Conservation (phyloP, 1,139 yeast species). For the Ashbya aceris region DNA sequence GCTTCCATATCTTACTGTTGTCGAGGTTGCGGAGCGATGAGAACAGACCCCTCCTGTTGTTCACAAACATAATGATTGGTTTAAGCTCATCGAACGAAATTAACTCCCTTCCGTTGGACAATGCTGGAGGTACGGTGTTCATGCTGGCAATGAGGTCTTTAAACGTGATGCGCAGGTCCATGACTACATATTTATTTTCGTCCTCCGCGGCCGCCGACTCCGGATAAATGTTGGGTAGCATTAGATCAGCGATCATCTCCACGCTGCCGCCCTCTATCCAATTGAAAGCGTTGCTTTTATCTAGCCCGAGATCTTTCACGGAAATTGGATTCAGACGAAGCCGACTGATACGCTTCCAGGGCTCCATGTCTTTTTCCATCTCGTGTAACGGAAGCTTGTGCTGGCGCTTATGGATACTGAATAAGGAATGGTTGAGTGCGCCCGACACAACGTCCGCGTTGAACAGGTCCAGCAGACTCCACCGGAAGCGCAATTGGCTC, state of each 20-base stretch:
- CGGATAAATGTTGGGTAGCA: constrained; percentile 45
- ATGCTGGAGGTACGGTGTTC: constrained; percentile 45
- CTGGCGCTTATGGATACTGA: constrained; percentile 60
- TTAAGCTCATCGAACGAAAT: constrained; percentile 51
- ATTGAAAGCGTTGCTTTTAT: constrained; percentile 36
- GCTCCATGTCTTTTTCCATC: constrained; percentile 32
- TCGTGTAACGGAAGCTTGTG: constrained; percentile 35
- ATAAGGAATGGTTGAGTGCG: constrained; percentile 61
- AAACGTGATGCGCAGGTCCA: constrained; percentile 56
- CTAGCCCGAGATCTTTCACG: constrained; percentile 34
- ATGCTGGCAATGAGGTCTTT: constrained; percentile 50
- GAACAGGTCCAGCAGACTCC: constrained; percentile 55
- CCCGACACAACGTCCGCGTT: constrained; percentile 66
- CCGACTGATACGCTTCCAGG: constrained; percentile 47
- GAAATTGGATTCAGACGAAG: constrained; percentile 59
- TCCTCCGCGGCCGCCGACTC: constrained; percentile 19
- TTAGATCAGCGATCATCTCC: constrained; percentile 60
- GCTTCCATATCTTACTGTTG: constrained; percentile 16
- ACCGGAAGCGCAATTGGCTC: constrained; percentile 48
- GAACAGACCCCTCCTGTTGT: constrained; percentile 32
- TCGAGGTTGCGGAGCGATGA: constrained; percentile 20
- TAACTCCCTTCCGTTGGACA: constrained; percentile 47
- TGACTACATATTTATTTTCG: constrained; percentile 47
- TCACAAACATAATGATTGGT: constrained; percentile 52
- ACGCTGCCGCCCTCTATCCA: constrained; percentile 67